Conservation (phyloP, 371 early-diverging fungal genomes). For the Chytridium lagenaria region DNA sequence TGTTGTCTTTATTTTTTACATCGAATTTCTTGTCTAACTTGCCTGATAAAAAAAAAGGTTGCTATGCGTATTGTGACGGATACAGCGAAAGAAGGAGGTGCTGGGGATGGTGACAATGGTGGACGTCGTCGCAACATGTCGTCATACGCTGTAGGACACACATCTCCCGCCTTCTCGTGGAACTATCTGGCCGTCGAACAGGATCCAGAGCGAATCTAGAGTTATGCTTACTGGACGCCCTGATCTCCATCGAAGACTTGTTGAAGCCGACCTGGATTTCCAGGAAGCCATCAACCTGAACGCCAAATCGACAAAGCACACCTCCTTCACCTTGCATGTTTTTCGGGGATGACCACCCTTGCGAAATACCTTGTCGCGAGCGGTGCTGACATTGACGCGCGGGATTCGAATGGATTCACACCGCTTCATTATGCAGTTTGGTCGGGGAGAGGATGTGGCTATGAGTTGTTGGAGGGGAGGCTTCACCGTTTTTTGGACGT, state of each 20-base stretch:
- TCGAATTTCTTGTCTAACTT: no score
- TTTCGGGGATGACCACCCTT: constrained; percentile 56
- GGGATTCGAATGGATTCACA: constrained; percentile 57
- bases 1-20: no score
- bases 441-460: constrained; percentile 45
- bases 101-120: constrained; percentile 11
- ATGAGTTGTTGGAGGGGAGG: constrained; percentile 42
- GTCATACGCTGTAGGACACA: constrained; percentile 12
- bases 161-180: constrained; percentile 11
- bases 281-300: constrained; percentile 26
- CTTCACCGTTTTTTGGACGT: constrained; percentile 19
- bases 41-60: no score
- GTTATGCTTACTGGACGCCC: constrained; percentile 29
- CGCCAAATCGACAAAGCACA: constrained; percentile 49
- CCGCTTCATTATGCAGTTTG: constrained; percentile 60
- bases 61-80: constrained; percentile 77
- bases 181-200: constrained; percentile 6
- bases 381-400: constrained; percentile 43
- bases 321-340: constrained; percentile 58
- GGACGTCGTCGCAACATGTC: neutral
- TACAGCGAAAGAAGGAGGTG: constrained; percentile 40
- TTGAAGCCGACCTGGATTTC: neutral
- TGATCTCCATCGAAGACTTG: constrained; percentile 23
- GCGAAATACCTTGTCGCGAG: constrained; percentile 44
- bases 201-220: constrained; percentile 28